Percentiles rank a stretch among this genome's conserved stretches.
phyloP scores from a whole-genome alignment of 805 yeast species.

The Barnettozyma pratensis region DNA sequence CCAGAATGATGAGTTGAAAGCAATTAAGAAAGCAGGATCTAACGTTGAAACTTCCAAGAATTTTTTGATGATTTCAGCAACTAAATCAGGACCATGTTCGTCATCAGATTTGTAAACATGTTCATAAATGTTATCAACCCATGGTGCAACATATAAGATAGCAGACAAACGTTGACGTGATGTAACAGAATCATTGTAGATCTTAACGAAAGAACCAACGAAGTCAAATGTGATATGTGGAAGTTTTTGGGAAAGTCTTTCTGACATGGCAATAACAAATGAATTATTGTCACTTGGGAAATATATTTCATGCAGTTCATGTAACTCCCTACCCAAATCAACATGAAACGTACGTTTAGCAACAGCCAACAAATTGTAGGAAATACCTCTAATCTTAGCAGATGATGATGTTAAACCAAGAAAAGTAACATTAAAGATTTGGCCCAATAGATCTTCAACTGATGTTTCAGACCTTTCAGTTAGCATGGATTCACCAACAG shows the following conservation, averaged over 20 bases:
- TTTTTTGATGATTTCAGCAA: slow-evolving; percentile 56
- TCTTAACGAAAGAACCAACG: slow-evolving; percentile 42
- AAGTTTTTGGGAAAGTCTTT: slow-evolving; percentile 46
- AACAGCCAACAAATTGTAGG: slow-evolving; percentile 59
- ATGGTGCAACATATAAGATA: slow-evolving; percentile 54
- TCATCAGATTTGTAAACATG: slow-evolving; percentile 51
- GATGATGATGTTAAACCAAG: slow-evolving; percentile 62
- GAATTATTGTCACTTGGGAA: slow-evolving; percentile 65
- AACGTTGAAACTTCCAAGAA: slow-evolving; percentile 53
- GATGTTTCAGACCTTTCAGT: slow-evolving; percentile 19
- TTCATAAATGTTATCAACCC: slow-evolving; percentile 64
- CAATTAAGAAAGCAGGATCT: slow-evolving; percentile 43
- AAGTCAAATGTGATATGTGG: slow-evolving; percentile 62
- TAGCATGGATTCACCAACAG: slow-evolving; percentile 6
- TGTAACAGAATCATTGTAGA: slow-evolving; percentile 39
- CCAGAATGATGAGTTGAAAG: slow-evolving; percentile 64
- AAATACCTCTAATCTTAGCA: slow-evolving; percentile 54
- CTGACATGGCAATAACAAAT: slow-evolving; percentile 53
- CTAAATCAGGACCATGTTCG: slow-evolving; percentile 53
- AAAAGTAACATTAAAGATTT: slow-evolving; percentile 57
- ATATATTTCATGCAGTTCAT: slow-evolving; percentile 51
- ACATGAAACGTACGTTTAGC: slow-evolving; percentile 55
- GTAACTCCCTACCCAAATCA: slow-evolving; percentile 52
- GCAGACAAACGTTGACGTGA: slow-evolving; percentile 26
- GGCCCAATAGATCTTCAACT: slow-evolving; percentile 45